phyloP scores from a whole-genome alignment of 331 rosid species.

The Arachis monticola region DNA sequence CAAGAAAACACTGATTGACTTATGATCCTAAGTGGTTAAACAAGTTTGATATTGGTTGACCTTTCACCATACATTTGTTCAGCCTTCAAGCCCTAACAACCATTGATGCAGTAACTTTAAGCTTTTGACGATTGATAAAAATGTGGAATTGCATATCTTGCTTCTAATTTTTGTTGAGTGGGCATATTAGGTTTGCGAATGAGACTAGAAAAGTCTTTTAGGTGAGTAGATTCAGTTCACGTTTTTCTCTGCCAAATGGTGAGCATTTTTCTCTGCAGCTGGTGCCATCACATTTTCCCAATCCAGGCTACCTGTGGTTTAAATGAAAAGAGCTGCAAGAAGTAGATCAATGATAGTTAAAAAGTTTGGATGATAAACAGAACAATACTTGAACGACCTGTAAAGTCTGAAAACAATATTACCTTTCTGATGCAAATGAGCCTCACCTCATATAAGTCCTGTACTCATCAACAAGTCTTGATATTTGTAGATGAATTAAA shows the following conservation, averaged over 20 bases:
- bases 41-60: no score
- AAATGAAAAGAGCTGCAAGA: conserved; percentile 67
- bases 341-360: conserved; percentile 70
- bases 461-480: no score
- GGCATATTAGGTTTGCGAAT: conserved; percentile 16
- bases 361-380: conserved; percentile 55
- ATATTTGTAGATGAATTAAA: conserved; percentile 5
- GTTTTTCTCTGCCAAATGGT: conserved; percentile 1
- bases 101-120: neutral
- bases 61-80: conserved; percentile 12
- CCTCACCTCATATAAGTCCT: neutral
- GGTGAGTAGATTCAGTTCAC: neutral
- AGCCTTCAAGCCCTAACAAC: neutral
- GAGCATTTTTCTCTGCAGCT: conserved; percentile 54
- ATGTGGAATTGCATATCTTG: conserved; percentile 5
- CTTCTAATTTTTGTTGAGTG: neutral
- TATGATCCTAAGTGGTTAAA: no score
- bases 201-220: conserved; percentile 8
- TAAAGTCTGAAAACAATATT: conserved; percentile 61
- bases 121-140: conserved; percentile 31
- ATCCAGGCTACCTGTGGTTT: conserved; percentile 82
- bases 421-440: conserved; percentile 26
- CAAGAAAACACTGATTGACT: no score
- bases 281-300: conserved; percentile 94
- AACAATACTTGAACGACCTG: conserved; percentile 59